A percentile compares a stretch with the other conserved stretches of the same genome.
phyloP scores from a whole-genome alignment of 2,329 filamentous ascomycete genomes.

The Gyromitra esculenta region DNA sequence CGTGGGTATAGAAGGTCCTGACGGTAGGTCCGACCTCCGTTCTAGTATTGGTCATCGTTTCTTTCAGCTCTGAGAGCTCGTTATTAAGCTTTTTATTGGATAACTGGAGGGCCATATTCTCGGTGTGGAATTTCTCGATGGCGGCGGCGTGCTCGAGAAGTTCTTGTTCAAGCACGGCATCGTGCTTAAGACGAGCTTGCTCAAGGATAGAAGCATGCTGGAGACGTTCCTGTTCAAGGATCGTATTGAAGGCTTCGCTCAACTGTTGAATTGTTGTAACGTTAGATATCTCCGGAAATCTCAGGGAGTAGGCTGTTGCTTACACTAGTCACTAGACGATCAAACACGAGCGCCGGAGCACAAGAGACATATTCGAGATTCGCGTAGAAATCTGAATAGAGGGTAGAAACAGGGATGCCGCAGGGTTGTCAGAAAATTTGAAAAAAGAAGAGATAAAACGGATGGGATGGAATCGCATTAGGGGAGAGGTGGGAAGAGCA shows the following conservation, averaged over 20 bases:
- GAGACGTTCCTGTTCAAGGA: constrained; percentile 7
- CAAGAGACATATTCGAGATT: background rate
- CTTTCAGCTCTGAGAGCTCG: constrained; percentile 9
- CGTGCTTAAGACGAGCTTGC: no score
- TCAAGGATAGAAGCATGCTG: constrained; percentile 10
- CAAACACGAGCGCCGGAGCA: constrained; percentile 20
- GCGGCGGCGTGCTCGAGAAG: constrained; percentile 4
- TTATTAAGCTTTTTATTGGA: background rate
- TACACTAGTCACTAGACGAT: constrained; percentile 24
- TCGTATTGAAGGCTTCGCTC: background rate
- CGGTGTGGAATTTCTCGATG: background rate
- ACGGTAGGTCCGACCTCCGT: background rate
- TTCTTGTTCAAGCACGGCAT: background rate
- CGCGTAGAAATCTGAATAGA: constrained; percentile 15
- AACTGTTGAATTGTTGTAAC: background rate
- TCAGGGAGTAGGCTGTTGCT: background rate
- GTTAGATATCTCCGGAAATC: background rate
- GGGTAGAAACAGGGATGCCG: background rate
- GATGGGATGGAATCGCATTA: no score
- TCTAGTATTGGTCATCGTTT: background rate
- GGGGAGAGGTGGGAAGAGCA: background rate
- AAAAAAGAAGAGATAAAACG: background rate
- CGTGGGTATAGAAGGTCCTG: constrained; percentile 12
- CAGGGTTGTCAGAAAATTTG: background rate
- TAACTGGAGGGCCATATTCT: background rate